phyloP scores from a whole-genome alignment of 1,284 basidiomycete genomes.

The Pascua sp. region DNA sequence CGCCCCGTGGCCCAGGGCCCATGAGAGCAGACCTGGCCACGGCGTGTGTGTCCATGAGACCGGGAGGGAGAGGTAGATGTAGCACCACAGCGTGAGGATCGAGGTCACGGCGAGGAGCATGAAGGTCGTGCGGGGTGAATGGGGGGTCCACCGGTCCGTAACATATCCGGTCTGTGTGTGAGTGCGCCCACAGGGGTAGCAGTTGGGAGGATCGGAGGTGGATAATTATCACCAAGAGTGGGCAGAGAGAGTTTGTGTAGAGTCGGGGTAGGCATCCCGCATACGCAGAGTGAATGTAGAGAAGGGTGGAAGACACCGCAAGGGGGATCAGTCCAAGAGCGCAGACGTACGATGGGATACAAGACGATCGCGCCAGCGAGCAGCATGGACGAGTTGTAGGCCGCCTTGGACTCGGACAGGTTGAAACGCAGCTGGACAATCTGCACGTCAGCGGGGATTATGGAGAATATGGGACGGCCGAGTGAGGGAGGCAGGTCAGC shows the following conservation, averaged over 20 bases:
- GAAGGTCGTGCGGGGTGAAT: slow-evolving; percentile 50
- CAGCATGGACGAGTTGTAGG: slow-evolving; percentile 65
- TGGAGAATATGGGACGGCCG: too few species aligned
- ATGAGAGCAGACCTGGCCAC: slow-evolving; percentile 61
- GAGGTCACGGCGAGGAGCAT: slow-evolving; percentile 62
- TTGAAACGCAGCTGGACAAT: slow-evolving; percentile 62
- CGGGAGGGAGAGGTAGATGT: slow-evolving; percentile 64
- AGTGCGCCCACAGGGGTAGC: slow-evolving; percentile 50
- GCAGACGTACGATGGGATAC: slow-evolving; percentile 60
- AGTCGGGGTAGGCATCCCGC: too few species aligned
- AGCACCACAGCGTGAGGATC: slow-evolving; percentile 61
- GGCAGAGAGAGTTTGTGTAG: too few species aligned
- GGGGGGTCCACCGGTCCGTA: slow-evolving; percentile 48
- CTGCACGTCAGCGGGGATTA: neutral
- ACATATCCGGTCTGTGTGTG: slow-evolving; percentile 52
- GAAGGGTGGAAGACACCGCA: too few species aligned
- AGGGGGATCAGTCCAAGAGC: slow-evolving; percentile 17
- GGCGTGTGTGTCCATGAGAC: slow-evolving; percentile 58
- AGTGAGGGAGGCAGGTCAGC: neutral
- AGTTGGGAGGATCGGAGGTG: neutral
- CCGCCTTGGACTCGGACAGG: slow-evolving; percentile 61
- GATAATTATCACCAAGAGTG: neutral
- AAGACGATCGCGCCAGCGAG: slow-evolving; percentile 69
- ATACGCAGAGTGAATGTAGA: too few species aligned
- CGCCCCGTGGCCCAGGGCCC: slow-evolving; percentile 68